A percentile compares a stretch with the other conserved stretches of the same genome.
Conservation (phyloP, 73 alveolate species). For the Blepharisma japonicum region DNA sequence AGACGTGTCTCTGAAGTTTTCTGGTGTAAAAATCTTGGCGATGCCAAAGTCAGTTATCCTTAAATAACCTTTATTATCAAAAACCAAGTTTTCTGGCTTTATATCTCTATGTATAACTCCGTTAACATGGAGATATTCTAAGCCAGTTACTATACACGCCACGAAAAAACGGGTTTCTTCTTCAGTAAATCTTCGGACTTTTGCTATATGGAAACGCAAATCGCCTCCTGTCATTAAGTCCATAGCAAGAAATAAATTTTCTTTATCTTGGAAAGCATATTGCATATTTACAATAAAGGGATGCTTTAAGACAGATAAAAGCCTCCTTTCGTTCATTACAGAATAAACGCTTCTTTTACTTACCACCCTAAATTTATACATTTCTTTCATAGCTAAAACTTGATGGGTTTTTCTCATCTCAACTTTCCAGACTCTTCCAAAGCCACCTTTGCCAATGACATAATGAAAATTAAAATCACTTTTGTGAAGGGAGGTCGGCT, state of each 20-base stretch:
- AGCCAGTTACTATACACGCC: conserved; percentile 30
- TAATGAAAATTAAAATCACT: conserved; percentile 31
- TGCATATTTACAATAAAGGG: conserved; percentile 62
- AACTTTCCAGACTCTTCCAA: conserved; percentile 87
- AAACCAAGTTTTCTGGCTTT: conserved; percentile 35
- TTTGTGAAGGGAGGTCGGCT: not conserved
- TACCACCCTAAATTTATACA: conserved; percentile 51
- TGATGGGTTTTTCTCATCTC: conserved; percentile 60
- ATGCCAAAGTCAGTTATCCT: conserved; percentile 59
- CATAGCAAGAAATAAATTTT: conserved; percentile 59
- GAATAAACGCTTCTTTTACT: conserved; percentile 34
- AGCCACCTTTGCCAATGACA: conserved; percentile 57
- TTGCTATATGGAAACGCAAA: conserved; percentile 59
- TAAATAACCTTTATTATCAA: conserved; percentile 44
- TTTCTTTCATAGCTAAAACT: conserved; percentile 55
- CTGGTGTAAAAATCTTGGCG: conserved; percentile 38
- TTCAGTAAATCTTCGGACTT: conserved; percentile 56
- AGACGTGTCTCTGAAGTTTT: conserved; percentile 41
- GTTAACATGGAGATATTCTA: conserved; percentile 29
- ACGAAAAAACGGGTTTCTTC: conserved; percentile 27
- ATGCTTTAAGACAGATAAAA: conserved; percentile 31
- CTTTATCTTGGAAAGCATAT: conserved; percentile 61
- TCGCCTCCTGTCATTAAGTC: conserved; percentile 71
- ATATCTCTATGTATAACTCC: conserved; percentile 39
- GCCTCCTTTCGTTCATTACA: conserved; percentile 36